Percentiles rank a stretch among this genome's conserved stretches.
Evolutionary conservation across 2,329 filamentous ascomycete species (phyloP).

Genomic region (Aspergillus carbonarius): DNA sequence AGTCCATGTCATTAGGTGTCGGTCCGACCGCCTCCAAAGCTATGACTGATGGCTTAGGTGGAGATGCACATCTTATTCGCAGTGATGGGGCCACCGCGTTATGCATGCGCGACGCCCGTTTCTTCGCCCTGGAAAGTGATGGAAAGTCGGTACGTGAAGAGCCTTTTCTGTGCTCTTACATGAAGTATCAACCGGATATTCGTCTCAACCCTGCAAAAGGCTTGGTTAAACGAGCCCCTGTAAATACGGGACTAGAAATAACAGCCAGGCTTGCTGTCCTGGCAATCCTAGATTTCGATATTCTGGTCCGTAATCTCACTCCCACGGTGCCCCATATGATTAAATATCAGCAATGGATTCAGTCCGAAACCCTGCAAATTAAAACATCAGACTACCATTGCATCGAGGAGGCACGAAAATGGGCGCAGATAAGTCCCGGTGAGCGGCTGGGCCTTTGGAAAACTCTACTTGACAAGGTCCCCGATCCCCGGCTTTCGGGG

Average conservation of each 20-base stretch:
- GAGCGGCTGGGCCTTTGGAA: neutral
- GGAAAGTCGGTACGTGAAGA: neutral
- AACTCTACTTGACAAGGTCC: neutral
- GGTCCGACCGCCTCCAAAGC: neutral
- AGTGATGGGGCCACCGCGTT: neutral
- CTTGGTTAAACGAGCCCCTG: neutral
- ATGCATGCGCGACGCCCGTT: neutral
- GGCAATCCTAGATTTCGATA: neutral
- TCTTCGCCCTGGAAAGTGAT: neutral
- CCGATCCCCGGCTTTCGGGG: neutral
- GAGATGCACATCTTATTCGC: neutral
- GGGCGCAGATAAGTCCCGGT: neutral
- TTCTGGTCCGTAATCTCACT: neutral
- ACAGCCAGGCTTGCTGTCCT: neutral
- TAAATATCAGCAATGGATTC: neutral
- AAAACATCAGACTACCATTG: neutral
- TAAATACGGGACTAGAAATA: neutral
- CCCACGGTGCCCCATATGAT: neutral
- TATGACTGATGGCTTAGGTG: neutral
- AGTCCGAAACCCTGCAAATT: neutral
- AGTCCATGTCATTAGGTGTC: neutral
- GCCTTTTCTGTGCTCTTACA: neutral
- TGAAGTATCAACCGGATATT: neutral
- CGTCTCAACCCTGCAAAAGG: neutral
- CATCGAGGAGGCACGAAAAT: neutral